Conservation (phyloP, 495 filamentous ascomycete genomes). For the Xylaria acuta region DNA sequence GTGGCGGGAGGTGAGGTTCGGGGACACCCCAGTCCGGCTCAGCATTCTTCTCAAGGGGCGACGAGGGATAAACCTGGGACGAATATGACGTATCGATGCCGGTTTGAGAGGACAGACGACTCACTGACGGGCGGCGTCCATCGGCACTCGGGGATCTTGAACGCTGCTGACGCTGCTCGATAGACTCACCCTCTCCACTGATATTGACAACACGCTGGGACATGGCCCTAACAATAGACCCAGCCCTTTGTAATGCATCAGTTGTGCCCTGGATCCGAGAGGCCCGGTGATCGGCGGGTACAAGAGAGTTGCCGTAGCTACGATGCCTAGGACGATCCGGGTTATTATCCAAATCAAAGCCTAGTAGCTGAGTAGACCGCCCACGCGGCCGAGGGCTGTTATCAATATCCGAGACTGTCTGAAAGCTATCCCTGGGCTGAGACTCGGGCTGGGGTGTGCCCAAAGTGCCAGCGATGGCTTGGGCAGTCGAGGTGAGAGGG, state of each 20-base stretch:
- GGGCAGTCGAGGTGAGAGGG: constrained; percentile 65
- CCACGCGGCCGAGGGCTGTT: constrained; percentile 49
- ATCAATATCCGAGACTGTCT: constrained; percentile 61
- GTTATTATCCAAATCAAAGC: constrained; percentile 60
- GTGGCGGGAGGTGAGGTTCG: constrained; percentile 37
- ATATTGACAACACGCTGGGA: constrained; percentile 97
- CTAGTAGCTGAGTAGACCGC: constrained; percentile 51
- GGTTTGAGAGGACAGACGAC: constrained; percentile 53
- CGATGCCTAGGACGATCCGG: constrained; percentile 47
- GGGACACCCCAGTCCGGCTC: constrained; percentile 43
- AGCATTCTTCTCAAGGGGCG: constrained; percentile 51
- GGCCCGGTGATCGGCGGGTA: constrained; percentile 50
- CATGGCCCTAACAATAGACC: constrained; percentile 94
- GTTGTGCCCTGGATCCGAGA: constrained; percentile 66
- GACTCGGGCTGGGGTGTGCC: constrained; percentile 56
- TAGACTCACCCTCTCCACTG: constrained; percentile 79
- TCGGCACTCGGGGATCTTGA: constrained; percentile 56
- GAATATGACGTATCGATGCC: constrained; percentile 60
- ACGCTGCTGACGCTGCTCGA: constrained; percentile 77
- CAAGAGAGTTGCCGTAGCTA: constrained; percentile 56
- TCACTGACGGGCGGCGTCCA: constrained; percentile 39
- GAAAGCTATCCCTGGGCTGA: constrained; percentile 68
- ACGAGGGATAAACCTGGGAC: constrained; percentile 51
- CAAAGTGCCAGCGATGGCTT: constrained; percentile 70
- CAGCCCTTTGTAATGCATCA: constrained; percentile 75